Evolutionary conservation across 2,329 filamentous ascomycete species (phyloP).

Genomic region (Diplodia sapinea): DNA sequence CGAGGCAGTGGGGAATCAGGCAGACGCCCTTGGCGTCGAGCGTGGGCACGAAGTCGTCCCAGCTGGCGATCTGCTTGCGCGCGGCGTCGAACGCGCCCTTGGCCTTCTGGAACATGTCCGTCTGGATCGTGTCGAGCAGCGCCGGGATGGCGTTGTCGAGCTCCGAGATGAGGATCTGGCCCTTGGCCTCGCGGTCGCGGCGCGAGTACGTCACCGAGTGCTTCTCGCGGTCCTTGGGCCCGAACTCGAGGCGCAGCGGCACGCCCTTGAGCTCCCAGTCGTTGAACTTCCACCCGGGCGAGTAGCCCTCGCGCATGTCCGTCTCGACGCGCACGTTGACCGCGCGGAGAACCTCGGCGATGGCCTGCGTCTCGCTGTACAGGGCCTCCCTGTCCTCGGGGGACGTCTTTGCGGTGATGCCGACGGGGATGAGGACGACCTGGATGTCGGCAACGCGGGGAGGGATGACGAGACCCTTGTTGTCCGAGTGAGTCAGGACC

Average conservation of each 20-base stretch:
- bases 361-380: slow-evolving; percentile 73
- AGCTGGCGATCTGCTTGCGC: slow-evolving; percentile 78
- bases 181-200: slow-evolving; percentile 74
- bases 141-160: slow-evolving; percentile 75
- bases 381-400: slow-evolving; percentile 79
- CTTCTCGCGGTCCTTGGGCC: slow-evolving; percentile 89
- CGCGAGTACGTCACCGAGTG: slow-evolving; percentile 83
- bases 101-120: slow-evolving; percentile 78
- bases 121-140: slow-evolving; percentile 88
- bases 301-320: slow-evolving; percentile 87
- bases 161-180: slow-evolving; percentile 72
- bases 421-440: slow-evolving; percentile 86
- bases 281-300: slow-evolving; percentile 97
- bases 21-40: slow-evolving; percentile 93
- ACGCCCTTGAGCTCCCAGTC: slow-evolving; percentile 98
- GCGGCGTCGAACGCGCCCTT: slow-evolving; percentile 79
- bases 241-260: slow-evolving; percentile 91
- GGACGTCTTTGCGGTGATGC: slow-evolving; percentile 76
- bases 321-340: slow-evolving; percentile 78
- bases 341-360: slow-evolving; percentile 71
- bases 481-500: slow-evolving; percentile 97
- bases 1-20: slow-evolving; percentile 87
- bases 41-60: slow-evolving; percentile 88
- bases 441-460: slow-evolving; percentile 88
- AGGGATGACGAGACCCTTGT: slow-evolving; percentile 92